Base-by-base conservation (phyloP, 495 filamentous ascomycete species). In the Viridothelium virens region DNA sequence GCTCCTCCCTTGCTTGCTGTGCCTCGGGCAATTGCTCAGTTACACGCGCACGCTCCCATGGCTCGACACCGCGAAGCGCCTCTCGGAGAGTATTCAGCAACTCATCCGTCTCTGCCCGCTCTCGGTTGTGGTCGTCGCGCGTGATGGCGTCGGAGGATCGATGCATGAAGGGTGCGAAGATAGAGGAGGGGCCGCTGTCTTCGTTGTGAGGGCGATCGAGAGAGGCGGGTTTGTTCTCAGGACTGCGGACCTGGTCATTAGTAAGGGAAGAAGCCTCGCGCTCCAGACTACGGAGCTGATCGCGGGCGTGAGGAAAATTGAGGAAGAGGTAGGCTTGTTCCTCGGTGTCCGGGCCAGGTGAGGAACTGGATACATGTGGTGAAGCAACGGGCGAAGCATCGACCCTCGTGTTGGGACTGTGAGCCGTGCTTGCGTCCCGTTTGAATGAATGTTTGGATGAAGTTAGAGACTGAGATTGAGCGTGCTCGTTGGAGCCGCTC, bases 311-410 rank as follows among this genome's bases (percentile, higher is more conserved):
- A 31, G 53, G 53, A 31, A 59, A 59, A 31, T 59, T 59, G 53
- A 59, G 53, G 31, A 59, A 59, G 53, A 59, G 53, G 18, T 59
- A 59, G 31, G 53, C 53, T 59, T 59, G 25, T 14, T 59, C 53
- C 36, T 59, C 53, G 7, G 18, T 59, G 53, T 59, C 53, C 5
- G 53, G 53, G 6, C 53, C 53, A 7, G 41, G 25, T 25, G 25
- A 25, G 25, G 25, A 25, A 25, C 25, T 25, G 25, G 25, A 25
- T 25, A 25, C 25, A 25, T 25, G 25, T 25, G 25, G 25, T 25
- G 25, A 25, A 25, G 25, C 25, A 25, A 25, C 25, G 25, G 25
- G 25, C 25, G 48, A 53, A 53, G 48, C 14, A 46, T 46, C 41
- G 41, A 16, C 41, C 9, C 9, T 46, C 14, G 7, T 46, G 41